Evolutionary conservation across 768 basidiomycete genomes (phyloP), one percentile per base, ranked within the genome.

Genomic region (Candolleomyces eurysporus): DNA sequence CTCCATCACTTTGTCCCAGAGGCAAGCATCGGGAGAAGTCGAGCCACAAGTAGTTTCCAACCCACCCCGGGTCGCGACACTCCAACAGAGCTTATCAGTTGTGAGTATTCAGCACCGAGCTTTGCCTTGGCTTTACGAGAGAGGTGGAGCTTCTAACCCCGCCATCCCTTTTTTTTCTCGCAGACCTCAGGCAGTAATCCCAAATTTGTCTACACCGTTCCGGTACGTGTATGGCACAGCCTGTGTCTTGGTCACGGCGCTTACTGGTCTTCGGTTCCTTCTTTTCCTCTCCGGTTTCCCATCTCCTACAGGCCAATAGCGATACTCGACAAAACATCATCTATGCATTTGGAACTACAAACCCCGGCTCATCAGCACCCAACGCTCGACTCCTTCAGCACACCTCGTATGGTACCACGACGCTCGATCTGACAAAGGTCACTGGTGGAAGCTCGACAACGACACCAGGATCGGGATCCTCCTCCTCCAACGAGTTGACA

Each of bases 1-100:
- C 10, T 70, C 77, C 21, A 75, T 89, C 61, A 89, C 87, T 13
- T 71, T 92, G 22, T 89, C 87, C 7, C 90, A 92, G 67, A 81
- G 89, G 19, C 73, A 71, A 32, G 85, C 89, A 0, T 64, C 78
- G 1, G 68, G 66, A 6, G 77, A 87, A 62, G 74, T 77, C 4
- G 82, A 84, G 83, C 90, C 90, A 6, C 80, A 74, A 14, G 79
- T 87, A 54, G 84, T 79, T 58, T 50, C 75, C 6, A 78, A 68
- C 61, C 88, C 88, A 16, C 80, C 84, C 0, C 74, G 86, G 61
- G 62, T 74, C 0, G 88, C 88, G 26, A 76, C 78, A 1, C 60
- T 80, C 8, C 69, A 71, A 1, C 62, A 71, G 17, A 60, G 71
- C 39, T 71, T 76, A 39, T 78, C 75, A 62, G 72, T 76, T 26